These are phyloP conservation scores for Kazachstania bromeliacearum DNA, from an alignment of 805 yeast genomes.

Conservation along the genomic window DNA sequence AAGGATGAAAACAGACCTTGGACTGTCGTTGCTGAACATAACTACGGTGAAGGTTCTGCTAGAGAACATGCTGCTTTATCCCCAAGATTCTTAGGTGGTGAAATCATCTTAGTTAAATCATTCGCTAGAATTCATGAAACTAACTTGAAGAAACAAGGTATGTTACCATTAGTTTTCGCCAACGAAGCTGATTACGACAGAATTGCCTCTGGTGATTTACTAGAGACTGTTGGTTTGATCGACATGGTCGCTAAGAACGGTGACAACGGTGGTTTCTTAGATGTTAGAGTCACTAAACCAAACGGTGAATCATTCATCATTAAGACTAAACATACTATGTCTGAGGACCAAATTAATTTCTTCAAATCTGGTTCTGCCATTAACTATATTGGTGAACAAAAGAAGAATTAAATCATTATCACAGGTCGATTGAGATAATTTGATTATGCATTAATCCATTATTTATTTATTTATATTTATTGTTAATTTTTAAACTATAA, in stretches of 20 bases:
- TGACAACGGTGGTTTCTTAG: slow-evolving; percentile 74
- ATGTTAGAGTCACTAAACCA: slow-evolving; percentile 61
- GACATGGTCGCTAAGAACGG: slow-evolving; percentile 78
- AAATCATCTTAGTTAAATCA: slow-evolving; percentile 79
- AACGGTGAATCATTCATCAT: slow-evolving; percentile 64
- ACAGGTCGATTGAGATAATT: not conserved
- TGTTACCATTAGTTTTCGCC: slow-evolving; percentile 89
- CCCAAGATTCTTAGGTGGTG: slow-evolving; percentile 90
- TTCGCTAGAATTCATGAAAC: slow-evolving; percentile 98
- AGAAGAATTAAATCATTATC: slow-evolving; percentile 19
- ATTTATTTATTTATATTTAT: slow-evolving; percentile 4
- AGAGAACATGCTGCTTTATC: slow-evolving; percentile 98
- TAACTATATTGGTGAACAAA: slow-evolving; percentile 69
- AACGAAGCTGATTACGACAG: slow-evolving; percentile 82
- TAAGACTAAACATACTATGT: slow-evolving; percentile 89
- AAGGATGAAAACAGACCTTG: slow-evolving; percentile 76
- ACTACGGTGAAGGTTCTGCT: slow-evolving; percentile 98
- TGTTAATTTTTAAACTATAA: not conserved
- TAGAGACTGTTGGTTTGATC: slow-evolving; percentile 62
- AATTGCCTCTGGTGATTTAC: slow-evolving; percentile 64
- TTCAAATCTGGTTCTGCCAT: slow-evolving; percentile 97
- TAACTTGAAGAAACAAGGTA: slow-evolving; percentile 94
- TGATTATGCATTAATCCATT: not conserved
- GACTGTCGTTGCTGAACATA: slow-evolving; percentile 95
- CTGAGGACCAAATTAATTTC: slow-evolving; percentile 88